Conservation (phyloP, 495 filamentous ascomycete genomes). For the Baudoinia panamericana region DNA sequence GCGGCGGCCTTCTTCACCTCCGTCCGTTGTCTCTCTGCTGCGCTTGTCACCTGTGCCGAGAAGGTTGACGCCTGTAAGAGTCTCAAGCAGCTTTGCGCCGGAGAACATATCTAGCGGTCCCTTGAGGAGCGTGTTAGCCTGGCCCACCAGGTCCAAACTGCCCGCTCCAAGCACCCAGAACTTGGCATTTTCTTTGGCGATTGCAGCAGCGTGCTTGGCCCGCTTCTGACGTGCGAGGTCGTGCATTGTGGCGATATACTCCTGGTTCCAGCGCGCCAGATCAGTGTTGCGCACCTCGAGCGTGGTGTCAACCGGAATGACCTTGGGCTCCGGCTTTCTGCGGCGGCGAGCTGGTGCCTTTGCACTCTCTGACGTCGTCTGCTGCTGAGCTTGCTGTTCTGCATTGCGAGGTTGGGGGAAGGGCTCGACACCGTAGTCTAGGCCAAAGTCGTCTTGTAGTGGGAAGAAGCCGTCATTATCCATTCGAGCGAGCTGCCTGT, state of each 20-base stretch:
- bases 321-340: constrained; percentile 9
- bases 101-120: constrained; percentile 33
- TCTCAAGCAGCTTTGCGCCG: constrained; percentile 39
- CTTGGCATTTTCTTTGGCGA: constrained; percentile 31
- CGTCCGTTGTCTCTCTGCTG: constrained; percentile 26
- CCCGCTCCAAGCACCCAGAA: constrained; percentile 23
- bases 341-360: constrained; percentile 15
- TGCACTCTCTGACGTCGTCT: constrained; percentile 14
- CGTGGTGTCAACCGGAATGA: constrained; percentile 21
- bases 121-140: constrained; percentile 1
- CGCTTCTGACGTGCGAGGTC: constrained; percentile 19
- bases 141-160: neutral
- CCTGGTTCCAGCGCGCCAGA: constrained; percentile 26
- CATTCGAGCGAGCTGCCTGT: constrained; percentile 5
- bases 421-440: neutral
- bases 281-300: constrained; percentile 28
- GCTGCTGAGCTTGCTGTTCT: constrained; percentile 10
- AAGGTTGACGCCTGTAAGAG: constrained; percentile 30
- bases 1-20: constrained; percentile 30
- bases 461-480: constrained; percentile 17
- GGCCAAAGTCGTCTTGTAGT: constrained; percentile 13
- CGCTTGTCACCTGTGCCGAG: constrained; percentile 31
- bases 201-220: constrained; percentile 8
- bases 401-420: neutral
- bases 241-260: constrained; percentile 29